phyloP scores from a whole-genome alignment of 768 basidiomycete species.

The Suillus decipiens region DNA sequence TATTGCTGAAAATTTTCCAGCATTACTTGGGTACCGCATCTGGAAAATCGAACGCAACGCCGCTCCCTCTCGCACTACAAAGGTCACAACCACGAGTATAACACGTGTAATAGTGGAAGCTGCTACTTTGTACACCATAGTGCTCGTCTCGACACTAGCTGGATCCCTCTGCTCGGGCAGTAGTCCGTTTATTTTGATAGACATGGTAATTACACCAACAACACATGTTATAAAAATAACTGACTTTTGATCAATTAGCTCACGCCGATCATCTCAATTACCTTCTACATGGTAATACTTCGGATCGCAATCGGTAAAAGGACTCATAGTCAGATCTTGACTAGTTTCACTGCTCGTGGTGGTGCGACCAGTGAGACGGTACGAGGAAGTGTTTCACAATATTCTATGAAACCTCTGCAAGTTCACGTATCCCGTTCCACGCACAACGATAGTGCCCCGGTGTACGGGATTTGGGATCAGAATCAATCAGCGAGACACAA shows the following conservation, averaged over 20 bases:
- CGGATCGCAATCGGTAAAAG: slow-evolving; percentile 8
- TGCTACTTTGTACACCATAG: slow-evolving; percentile 30
- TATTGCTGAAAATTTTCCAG: not conserved
- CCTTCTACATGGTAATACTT: not conserved
- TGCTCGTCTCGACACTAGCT: slow-evolving; percentile 33
- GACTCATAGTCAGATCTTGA: not conserved
- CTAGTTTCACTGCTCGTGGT: not conserved
- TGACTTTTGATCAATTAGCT: not conserved
- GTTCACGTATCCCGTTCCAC: slow-evolving; percentile 5
- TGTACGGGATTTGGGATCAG: not conserved
- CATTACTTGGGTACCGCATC: not conserved
- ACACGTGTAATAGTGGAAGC: slow-evolving; percentile 27
- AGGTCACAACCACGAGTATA: slow-evolving; percentile 15
- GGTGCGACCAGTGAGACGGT: not conserved
- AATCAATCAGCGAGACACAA: not conserved
- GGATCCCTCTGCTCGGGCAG: slow-evolving; percentile 32
- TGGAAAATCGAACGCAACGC: not conserved
- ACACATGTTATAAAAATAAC: not conserved
- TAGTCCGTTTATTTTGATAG: slow-evolving; percentile 30
- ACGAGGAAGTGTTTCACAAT: not conserved
- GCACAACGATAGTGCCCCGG: not conserved
- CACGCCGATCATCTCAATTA: not conserved
- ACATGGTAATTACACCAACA: not conserved
- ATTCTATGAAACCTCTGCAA: slow-evolving; percentile 10
- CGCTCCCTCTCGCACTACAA: not conserved